A percentile compares a stretch with the other conserved stretches of the same genome.
These are phyloP conservation scores for Aspergillus neoniger DNA, from an alignment of 2,329 filamentous ascomycete species.

Conservation along the genomic window DNA sequence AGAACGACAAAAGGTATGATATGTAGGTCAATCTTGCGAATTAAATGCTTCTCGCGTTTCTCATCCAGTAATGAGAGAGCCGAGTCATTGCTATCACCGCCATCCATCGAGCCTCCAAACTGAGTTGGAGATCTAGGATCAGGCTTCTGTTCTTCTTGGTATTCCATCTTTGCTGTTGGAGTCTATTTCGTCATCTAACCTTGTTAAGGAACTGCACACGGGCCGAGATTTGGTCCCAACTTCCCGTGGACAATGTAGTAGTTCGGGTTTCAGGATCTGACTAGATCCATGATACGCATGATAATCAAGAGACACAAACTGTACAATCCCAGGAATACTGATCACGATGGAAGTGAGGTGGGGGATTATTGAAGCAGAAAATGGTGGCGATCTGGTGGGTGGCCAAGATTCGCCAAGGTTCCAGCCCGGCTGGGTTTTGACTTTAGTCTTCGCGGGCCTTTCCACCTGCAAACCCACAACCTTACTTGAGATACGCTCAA, in stretches of 20 bases:
- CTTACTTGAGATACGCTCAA: not conserved
- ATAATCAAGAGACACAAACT: not conserved
- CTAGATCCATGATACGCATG: not conserved
- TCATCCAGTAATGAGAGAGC: conserved; percentile 28
- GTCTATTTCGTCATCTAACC: not conserved
- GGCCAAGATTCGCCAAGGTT: conserved; percentile 9
- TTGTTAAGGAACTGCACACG: not conserved
- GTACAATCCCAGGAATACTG: not conserved
- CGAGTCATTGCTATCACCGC: conserved; percentile 17
- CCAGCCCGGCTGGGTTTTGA: not conserved
- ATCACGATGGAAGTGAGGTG: not conserved
- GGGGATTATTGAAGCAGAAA: not conserved
- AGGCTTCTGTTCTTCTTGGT: conserved; percentile 11
- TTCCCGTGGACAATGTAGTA: not conserved
- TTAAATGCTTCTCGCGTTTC: conserved; percentile 31
- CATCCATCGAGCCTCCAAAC: conserved; percentile 8
- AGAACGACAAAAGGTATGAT: conserved; percentile 46
- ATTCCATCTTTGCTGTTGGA: not conserved
- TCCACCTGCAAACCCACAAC: not conserved
- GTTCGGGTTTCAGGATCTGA: not conserved
- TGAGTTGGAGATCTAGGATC: conserved; percentile 18
- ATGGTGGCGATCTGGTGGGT: not conserved
- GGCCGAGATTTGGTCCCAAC: not conserved
- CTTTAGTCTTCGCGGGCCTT: not conserved
- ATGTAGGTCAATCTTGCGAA: conserved; percentile 45